These are phyloP conservation scores for Epichloe typhina DNA, from an alignment of 2,329 filamentous ascomycete species.

Conservation along the genomic window DNA sequence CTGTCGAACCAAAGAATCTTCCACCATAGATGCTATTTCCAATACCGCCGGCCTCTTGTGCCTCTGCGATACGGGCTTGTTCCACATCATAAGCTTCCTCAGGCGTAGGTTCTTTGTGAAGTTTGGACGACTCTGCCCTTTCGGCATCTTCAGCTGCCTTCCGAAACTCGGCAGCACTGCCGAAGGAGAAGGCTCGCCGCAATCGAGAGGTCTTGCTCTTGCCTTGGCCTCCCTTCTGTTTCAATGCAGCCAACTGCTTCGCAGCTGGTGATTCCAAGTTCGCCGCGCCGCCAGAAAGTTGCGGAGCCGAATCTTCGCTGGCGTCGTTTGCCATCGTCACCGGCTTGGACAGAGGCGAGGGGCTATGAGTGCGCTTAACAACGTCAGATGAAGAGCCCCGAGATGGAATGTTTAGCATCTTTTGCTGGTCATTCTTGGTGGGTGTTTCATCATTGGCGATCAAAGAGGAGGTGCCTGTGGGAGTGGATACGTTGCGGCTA, in stretches of 20 bases:
- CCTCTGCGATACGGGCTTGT: constrained; percentile 79
- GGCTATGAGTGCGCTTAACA: constrained; percentile 49
- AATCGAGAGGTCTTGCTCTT: constrained; percentile 80
- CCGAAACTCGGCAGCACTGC: constrained; percentile 81
- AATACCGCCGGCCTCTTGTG: constrained; percentile 84
- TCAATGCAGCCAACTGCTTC: constrained; percentile 76
- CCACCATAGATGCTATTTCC: constrained; percentile 90
- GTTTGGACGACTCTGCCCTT: constrained; percentile 31
- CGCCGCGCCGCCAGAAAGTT: constrained; percentile 19
- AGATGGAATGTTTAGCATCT: constrained; percentile 44
- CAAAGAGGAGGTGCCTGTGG: constrained; percentile 40
- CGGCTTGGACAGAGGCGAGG: constrained; percentile 64
- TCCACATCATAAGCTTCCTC: constrained; percentile 68
- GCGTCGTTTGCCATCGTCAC: constrained; percentile 46
- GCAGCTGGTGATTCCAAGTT: constrained; percentile 56
- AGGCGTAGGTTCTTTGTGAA: constrained; percentile 50
- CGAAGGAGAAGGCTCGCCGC: constrained; percentile 88
- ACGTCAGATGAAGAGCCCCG: constrained; percentile 53
- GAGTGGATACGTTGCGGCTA: constrained; percentile 43
- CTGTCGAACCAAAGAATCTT: constrained; percentile 80
- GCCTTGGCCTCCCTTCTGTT: constrained; percentile 61
- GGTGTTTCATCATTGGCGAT: constrained; percentile 32
- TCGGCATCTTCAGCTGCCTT: constrained; percentile 44
- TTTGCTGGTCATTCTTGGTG: constrained; percentile 38
- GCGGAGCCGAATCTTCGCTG: constrained; percentile 28